Conservation (phyloP, 2,329 filamentous ascomycete genomes). For the Aureobasidium namibiae region DNA sequence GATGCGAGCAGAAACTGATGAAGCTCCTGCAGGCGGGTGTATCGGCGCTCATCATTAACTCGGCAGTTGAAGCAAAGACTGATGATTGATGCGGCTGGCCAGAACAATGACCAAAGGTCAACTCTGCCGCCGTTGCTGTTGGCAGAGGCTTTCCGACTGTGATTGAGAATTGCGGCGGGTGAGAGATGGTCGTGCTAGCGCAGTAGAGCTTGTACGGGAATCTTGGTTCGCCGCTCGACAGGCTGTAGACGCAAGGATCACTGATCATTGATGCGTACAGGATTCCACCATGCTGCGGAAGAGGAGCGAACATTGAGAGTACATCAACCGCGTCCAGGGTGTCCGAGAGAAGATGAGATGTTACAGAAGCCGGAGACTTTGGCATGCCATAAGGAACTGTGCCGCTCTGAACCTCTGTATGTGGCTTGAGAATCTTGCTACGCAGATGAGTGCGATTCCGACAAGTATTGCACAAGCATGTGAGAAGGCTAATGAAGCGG, state of each 20-base stretch:
- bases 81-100: conserved; percentile 62
- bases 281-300: neutral
- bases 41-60: conserved; percentile 50
- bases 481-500: conserved; percentile 22
- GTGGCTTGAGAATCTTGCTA: conserved; percentile 47
- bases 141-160: conserved; percentile 30
- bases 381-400: conserved; percentile 6
- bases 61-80: conserved; percentile 44
- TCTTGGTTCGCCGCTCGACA: conserved; percentile 28
- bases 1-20: conserved; percentile 4
- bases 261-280: conserved; percentile 1
- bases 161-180: conserved; percentile 33
- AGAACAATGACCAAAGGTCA: conserved; percentile 41
- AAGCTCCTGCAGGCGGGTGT: conserved; percentile 20
- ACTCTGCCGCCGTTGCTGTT: conserved; percentile 43
- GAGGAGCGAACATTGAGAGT: neutral
- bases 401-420: conserved; percentile 31
- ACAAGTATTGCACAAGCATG: conserved; percentile 44
- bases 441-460: conserved; percentile 44
- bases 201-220: conserved; percentile 42
- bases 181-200: conserved; percentile 34
- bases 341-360: neutral
- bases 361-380: conserved; percentile 11
- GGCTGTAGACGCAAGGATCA: neutral
- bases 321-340: conserved; percentile 6